Evolutionary conservation across 2,329 filamentous ascomycete species (phyloP).

Genomic region (Monosporascus sp.): DNA sequence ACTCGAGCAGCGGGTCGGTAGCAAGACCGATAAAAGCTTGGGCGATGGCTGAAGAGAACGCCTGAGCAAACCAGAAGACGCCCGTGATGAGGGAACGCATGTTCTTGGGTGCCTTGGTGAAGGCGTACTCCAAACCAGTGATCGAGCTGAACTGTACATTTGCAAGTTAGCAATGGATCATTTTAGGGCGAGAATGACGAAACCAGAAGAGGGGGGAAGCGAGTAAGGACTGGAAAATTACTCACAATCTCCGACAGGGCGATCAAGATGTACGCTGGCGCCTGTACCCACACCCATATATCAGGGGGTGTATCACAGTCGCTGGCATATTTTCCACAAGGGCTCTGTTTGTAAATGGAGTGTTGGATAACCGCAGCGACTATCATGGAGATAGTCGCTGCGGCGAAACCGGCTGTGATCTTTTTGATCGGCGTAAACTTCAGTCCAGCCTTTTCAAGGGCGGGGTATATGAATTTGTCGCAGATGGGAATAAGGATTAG

Average conservation of each 20-base stretch:
- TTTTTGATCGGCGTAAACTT: slow-evolving; percentile 71
- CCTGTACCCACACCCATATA: slow-evolving; percentile 58
- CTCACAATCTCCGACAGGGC: slow-evolving; percentile 41
- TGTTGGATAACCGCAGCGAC: slow-evolving; percentile 52
- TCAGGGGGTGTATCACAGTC: slow-evolving; percentile 21
- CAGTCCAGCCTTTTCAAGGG: slow-evolving; percentile 57
- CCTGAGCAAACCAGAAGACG: slow-evolving; percentile 38
- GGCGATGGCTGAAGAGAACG: slow-evolving; percentile 54
- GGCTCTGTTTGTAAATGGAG: slow-evolving; percentile 59
- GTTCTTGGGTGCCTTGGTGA: slow-evolving; percentile 69
- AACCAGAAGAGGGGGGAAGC: too few species aligned
- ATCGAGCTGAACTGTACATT: slow-evolving; percentile 34
- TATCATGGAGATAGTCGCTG: slow-evolving; percentile 59
- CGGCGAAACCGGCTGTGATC: slow-evolving; percentile 65
- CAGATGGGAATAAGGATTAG: slow-evolving; percentile 70
- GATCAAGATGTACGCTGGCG: slow-evolving; percentile 43
- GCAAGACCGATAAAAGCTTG: slow-evolving; percentile 39
- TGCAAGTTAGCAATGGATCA: too few species aligned
- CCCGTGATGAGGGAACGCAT: slow-evolving; percentile 70
- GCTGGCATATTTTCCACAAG: slow-evolving; percentile 53
- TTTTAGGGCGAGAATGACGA: too few species aligned
- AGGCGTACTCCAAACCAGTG: slow-evolving; percentile 66
- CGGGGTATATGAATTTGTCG: slow-evolving; percentile 65
- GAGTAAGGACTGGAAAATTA: too few species aligned
- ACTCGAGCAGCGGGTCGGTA: background rate